phyloP scores from a whole-genome alignment of 441 rosid genomes.

The Geranium incanum region DNA sequence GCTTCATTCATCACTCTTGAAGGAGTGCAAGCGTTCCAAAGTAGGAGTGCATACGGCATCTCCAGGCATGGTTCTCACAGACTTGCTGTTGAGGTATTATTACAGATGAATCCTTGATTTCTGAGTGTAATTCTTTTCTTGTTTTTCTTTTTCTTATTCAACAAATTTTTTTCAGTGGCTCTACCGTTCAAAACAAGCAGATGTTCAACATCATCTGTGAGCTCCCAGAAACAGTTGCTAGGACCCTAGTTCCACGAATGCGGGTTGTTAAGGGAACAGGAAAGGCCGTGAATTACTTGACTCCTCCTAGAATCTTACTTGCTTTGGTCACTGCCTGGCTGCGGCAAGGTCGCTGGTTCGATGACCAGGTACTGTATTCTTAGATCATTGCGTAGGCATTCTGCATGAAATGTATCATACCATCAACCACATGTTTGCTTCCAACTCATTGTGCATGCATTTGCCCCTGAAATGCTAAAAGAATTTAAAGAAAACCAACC shows the following conservation, averaged over 20 bases:
- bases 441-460: too few relatives aligned
- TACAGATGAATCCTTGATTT: background rate
- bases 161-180: constrained; percentile 48
- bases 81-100: constrained; percentile 63
- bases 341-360: constrained; percentile 88
- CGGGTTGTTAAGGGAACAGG: constrained; percentile 75
- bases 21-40: constrained; percentile 67
- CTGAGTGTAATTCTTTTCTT: background rate
- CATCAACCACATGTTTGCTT: too few relatives aligned
- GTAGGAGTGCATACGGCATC: constrained; percentile 89
- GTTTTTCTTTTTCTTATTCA: background rate
- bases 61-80: constrained; percentile 93
- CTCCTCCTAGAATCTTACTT: constrained; percentile 85
- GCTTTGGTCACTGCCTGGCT: constrained; percentile 88
- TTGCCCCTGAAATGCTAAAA: too few relatives aligned
- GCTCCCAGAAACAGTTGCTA: constrained; percentile 91
- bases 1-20: constrained; percentile 68
- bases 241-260: constrained; percentile 83
- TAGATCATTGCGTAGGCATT: background rate
- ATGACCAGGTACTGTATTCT: constrained; percentile 54
- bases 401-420: too few relatives aligned
- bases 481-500: too few relatives aligned
- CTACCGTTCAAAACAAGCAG: constrained; percentile 63
- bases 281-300: constrained; percentile 64
- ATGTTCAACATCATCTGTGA: constrained; percentile 89